These are phyloP conservation scores for Gynochthodes officinalis DNA, from an alignment of 257 asterid genomes.

Conservation along the genomic window DNA sequence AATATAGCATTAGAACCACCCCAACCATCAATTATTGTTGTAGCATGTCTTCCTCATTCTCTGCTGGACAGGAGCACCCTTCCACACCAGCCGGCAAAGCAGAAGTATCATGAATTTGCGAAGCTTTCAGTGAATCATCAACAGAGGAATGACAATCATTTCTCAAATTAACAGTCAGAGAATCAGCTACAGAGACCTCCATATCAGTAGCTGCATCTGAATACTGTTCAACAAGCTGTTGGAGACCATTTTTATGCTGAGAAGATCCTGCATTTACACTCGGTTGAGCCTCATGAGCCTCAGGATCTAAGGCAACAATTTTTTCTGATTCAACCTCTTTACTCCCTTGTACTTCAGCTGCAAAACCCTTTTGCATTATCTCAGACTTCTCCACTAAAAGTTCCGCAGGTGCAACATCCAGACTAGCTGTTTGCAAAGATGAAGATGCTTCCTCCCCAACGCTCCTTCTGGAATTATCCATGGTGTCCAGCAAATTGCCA, in stretches of 20 bases:
- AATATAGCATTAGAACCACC: background rate
- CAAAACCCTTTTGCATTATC: constrained; percentile 1
- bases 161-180: constrained; percentile 5
- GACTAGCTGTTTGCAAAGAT: constrained; percentile 1
- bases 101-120: constrained; percentile 3
- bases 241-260: constrained; percentile 8
- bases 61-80: background rate
- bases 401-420: constrained; percentile 5
- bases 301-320: constrained; percentile 7
- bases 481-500: background rate
- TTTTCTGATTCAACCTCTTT: constrained; percentile 12
- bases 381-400: constrained; percentile 4
- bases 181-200: background rate
- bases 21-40: background rate
- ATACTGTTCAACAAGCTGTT: constrained; percentile 13
- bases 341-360: constrained; percentile 9
- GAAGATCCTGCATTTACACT: background rate
- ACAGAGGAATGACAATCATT: background rate
- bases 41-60: background rate
- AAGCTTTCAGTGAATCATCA: constrained; percentile 3
- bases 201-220: constrained; percentile 5
- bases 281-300: constrained; percentile 4
- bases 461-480: background rate
- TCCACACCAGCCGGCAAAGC: constrained; percentile 9
- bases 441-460: background rate